Evolutionary conservation across 306 rosid species (phyloP).

Genomic region (Macrotyloma uniflorum): DNA sequence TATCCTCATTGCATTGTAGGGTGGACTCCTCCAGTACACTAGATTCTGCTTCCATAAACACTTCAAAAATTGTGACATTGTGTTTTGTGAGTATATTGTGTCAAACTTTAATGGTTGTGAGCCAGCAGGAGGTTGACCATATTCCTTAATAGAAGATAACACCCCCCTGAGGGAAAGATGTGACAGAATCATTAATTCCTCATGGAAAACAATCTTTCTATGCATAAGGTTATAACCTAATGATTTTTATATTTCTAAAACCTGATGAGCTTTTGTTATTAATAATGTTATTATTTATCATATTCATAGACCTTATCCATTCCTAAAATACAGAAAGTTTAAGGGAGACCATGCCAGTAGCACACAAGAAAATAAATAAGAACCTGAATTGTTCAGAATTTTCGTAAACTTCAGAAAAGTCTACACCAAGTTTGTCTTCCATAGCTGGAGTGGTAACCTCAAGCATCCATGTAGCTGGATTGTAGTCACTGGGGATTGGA

Average conservation of each 20-base stretch:
- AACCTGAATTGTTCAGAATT: conserved; percentile 71
- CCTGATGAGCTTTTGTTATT: background rate
- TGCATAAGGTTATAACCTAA: background rate
- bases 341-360: background rate
- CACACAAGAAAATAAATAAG: background rate
- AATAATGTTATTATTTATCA: background rate
- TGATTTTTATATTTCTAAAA: background rate
- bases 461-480: conserved; percentile 97
- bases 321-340: background rate
- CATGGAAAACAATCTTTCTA: background rate
- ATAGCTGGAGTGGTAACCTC: conserved; percentile 75
- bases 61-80: conserved; percentile 50
- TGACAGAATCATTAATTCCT: conserved; percentile 8
- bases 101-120: conserved; percentile 69
- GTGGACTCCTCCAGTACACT: conserved; percentile 92
- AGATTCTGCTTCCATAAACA: conserved; percentile 86
- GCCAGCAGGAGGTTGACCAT: conserved; percentile 55
- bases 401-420: conserved; percentile 57
- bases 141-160: conserved; percentile 55
- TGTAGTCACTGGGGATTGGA: conserved; percentile 64
- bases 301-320: background rate
- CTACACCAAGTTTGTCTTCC: conserved; percentile 61
- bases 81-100: conserved; percentile 58
- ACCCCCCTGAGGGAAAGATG: conserved; percentile 55
- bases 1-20: conserved; percentile 75